Evolutionary conservation across 805 yeast species (phyloP), one percentile per base, ranked within the genome.

Genomic region (Starmera quercuum): DNA sequence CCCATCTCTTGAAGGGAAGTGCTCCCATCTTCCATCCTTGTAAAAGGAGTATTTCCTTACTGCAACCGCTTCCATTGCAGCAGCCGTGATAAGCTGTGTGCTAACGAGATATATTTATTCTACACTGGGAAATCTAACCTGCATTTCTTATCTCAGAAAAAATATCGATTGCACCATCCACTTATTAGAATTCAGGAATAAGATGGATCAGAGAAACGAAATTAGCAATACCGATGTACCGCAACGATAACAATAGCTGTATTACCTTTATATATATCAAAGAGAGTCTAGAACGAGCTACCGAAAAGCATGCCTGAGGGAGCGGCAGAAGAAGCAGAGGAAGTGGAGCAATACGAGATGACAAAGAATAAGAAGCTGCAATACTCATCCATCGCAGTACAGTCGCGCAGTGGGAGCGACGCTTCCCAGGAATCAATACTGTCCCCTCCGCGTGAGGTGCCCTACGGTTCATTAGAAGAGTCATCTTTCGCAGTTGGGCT

Each of bases 1-100:
- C 20, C 42, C 54, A 23, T 37, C 31, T 20, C 49, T 37, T 2
- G 53, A 33, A 4, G 53, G 54, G 35, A 49, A 45, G 28, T 51
- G 53, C 29, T 42, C 40, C 56, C 56, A 51, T 6, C 34, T 23
- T 1, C 20, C 28, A 7, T 37, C 38, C 6, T 36, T 36, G 17
- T 37, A 27, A 20, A 21, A 43, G 10, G 54, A 49, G 37, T 42
- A 51, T 31, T 49, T 49, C 30, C 49, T 41, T 6, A 48, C 21
- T 8, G 10, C 21, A 9, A 27, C 17, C n/a, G 7, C 26, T 23
- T 23, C 13, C 12, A 12, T 21, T 9, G 24, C 26, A n/a, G 9
- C 5, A n/a, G 9, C 24, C 12, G 9, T 21, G 24, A 9, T 21
- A 9, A 9, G 24, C 9, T 14, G 7, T 23, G 12, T 23, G 26